A percentile compares a stretch with the other conserved stretches of the same genome.
These are phyloP conservation scores for Aureobasidium sp. DNA, from an alignment of 2,329 filamentous ascomycete genomes.

Conservation along the genomic window DNA sequence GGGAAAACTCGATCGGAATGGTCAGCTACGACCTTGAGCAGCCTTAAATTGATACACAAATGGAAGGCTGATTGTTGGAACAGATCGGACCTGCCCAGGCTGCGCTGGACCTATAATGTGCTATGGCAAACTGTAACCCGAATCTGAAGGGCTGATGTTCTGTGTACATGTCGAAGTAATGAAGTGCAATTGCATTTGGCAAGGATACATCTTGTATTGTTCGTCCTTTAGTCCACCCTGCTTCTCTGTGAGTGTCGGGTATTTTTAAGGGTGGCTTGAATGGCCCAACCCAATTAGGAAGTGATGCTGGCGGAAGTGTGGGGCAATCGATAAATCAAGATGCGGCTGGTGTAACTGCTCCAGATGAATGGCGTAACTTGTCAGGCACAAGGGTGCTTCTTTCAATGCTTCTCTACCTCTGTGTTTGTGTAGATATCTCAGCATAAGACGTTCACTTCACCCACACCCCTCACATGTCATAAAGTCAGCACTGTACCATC, in stretches of 20 bases:
- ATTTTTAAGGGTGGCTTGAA: neutral
- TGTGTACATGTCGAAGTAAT: neutral
- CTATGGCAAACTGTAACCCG: neutral
- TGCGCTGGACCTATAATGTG: conserved; percentile 2
- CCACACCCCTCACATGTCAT: neutral
- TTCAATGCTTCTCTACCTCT: neutral
- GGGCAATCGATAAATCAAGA: conserved; percentile 1
- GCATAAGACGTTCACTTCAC: neutral
- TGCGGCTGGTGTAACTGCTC: neutral
- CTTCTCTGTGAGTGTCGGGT: too few species aligned
- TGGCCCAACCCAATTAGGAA: neutral
- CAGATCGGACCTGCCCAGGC: conserved; percentile 10
- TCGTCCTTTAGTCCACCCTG: too few species aligned
- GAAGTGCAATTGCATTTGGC: neutral
- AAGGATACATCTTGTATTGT: neutral
- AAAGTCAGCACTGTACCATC: neutral
- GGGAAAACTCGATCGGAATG: neutral
- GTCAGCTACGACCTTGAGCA: neutral
- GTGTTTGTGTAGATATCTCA: neutral
- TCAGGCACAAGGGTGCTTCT: neutral
- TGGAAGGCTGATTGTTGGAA: conserved; percentile 1
- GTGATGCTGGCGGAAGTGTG: neutral
- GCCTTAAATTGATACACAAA: conserved; percentile 6
- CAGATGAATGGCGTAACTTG: neutral
- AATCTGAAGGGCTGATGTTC: neutral